phyloP scores from a whole-genome alignment of 2,329 filamentous ascomycete genomes.

The Cladobotryum mycophilum region DNA sequence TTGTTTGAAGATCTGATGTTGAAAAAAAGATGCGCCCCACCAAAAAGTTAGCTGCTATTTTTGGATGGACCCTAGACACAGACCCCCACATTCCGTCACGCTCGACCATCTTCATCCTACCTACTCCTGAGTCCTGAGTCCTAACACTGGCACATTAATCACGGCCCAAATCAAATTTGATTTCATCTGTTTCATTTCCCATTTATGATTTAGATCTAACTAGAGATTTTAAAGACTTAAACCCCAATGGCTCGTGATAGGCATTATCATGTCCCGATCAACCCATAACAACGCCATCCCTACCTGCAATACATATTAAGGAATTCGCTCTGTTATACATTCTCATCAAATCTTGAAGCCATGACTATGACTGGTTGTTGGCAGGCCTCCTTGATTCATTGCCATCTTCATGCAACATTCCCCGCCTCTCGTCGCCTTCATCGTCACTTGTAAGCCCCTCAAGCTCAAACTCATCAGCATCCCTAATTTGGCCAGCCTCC shows the following conservation, averaged over 20 bases:
- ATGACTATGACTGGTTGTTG: background rate
- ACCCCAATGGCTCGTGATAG: no score
- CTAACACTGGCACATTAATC: no score
- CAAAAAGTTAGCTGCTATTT: slow-evolving; percentile 3
- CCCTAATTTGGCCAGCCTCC: slow-evolving; percentile 56
- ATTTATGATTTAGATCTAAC: no score
- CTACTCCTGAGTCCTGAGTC: no score
- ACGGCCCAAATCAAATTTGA: no score
- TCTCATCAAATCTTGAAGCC: background rate
- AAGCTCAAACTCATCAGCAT: slow-evolving; percentile 90
- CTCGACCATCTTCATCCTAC: no score
- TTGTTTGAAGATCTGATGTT: background rate
- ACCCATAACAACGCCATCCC: background rate
- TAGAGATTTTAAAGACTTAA: no score
- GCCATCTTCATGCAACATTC: slow-evolving; percentile 23
- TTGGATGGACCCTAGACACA: slow-evolving; percentile 2
- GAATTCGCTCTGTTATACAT: background rate
- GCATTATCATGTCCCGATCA: background rate
- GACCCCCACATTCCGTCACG: background rate
- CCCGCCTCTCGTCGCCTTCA: slow-evolving; percentile 53
- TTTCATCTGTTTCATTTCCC: no score
- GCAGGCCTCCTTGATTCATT: slow-evolving; percentile 1
- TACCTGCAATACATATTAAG: no score
- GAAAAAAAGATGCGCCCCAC: slow-evolving; percentile 9
- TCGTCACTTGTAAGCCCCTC: slow-evolving; percentile 87